phyloP scores from a whole-genome alignment of 1,284 basidiomycete genomes.

The Leccinum ambiguum region DNA sequence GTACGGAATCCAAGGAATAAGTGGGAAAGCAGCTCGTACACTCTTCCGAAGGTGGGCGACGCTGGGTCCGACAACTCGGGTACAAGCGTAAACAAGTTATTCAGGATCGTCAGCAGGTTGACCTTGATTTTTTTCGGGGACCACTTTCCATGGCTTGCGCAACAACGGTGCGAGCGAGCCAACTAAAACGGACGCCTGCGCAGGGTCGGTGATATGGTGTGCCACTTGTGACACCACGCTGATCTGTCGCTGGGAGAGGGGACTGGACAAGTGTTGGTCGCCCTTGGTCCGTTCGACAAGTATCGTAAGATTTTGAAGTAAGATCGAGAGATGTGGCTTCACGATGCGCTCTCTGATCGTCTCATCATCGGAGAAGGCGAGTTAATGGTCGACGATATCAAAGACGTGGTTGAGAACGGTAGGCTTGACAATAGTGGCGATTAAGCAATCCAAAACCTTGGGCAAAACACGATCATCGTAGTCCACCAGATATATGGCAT shows the following conservation, averaged over 20 bases:
- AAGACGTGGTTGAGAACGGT: conserved; percentile 80
- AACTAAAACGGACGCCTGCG: conserved; percentile 78
- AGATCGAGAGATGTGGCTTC: conserved; percentile 71
- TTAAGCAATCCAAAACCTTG: conserved; percentile 80
- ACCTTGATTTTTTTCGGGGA: conserved; percentile 87
- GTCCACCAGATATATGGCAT: conserved; percentile 63
- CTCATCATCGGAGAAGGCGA: conserved; percentile 54
- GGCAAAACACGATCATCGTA: conserved; percentile 74
- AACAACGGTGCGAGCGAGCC: conserved; percentile 81
- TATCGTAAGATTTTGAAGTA: conserved; percentile 74
- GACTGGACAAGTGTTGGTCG: conserved; percentile 59
- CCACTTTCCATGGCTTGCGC: conserved; percentile 70
- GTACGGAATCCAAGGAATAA: conserved; percentile 78
- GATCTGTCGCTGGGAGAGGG: conserved; percentile 84
- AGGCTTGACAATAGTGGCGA: conserved; percentile 86
- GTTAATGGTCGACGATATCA: conserved; percentile 81
- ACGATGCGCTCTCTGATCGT: conserved; percentile 57
- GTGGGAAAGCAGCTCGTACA: conserved; percentile 68
- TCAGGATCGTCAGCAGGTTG: conserved; percentile 79
- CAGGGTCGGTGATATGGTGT: conserved; percentile 66
- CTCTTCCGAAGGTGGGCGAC: conserved; percentile 53
- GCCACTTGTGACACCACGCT: conserved; percentile 80
- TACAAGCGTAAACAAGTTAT: conserved; percentile 73
- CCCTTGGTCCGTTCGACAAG: conserved; percentile 68
- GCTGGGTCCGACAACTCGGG: conserved; percentile 57